Conservation (phyloP, 371 early-diverging fungal species). For the Sporodiniella umbellata region DNA sequence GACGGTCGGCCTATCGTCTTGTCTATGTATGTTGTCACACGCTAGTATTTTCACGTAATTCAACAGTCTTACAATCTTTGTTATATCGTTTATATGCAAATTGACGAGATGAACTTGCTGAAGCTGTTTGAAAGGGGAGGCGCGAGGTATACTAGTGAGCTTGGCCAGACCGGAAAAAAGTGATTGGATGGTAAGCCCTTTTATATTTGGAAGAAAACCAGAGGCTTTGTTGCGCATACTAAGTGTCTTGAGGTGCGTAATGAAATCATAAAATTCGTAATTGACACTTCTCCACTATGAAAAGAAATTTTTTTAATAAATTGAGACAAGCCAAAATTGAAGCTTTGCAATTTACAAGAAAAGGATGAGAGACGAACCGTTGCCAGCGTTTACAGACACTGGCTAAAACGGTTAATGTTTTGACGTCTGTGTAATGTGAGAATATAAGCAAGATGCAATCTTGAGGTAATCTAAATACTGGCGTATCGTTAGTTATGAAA, state of each 20-base stretch:
- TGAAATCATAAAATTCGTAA: not conserved
- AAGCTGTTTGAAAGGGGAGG: not conserved
- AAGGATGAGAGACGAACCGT: not conserved
- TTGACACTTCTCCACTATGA: constrained; percentile 4
- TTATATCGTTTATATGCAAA: constrained; percentile 1
- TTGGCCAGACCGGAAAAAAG: not conserved
- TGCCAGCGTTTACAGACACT: constrained; percentile 5
- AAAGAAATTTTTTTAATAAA: not conserved
- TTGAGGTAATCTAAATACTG: constrained; percentile 1
- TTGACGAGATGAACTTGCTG: not conserved
- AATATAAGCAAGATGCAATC: constrained; percentile 7
- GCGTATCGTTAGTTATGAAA: not conserved
- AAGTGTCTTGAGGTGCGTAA: not conserved
- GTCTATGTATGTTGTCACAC: not conserved
- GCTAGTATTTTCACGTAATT: not conserved
- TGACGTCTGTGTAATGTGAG: not conserved
- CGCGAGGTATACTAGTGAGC: not conserved
- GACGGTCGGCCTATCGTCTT: not conserved
- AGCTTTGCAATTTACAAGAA: constrained; percentile 2
- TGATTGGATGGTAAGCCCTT: not conserved
- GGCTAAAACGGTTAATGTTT: not conserved
- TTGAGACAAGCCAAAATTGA: too few species aligned
- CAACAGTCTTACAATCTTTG: not conserved
- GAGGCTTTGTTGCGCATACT: not conserved
- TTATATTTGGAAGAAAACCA: not conserved